phyloP scores from a whole-genome alignment of 306 rosid species.

The Begonia loranthoides region DNA sequence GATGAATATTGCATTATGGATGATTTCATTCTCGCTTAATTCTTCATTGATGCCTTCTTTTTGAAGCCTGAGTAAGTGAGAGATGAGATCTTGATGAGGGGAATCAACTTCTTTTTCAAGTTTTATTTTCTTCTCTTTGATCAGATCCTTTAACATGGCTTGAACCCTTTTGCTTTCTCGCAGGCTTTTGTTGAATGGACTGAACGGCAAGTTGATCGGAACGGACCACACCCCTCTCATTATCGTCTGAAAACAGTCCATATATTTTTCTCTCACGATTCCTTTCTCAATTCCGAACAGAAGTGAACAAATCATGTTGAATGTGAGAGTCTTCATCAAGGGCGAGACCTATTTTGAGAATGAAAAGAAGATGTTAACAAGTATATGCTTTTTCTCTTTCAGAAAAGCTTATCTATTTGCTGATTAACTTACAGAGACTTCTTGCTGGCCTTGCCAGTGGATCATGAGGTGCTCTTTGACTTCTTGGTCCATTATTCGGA shows the following conservation, averaged over 20 bases:
- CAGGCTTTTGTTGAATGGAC: slow-evolving; percentile 46
- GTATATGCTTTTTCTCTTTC: too few species aligned
- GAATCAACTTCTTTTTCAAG: slow-evolving; percentile 21
- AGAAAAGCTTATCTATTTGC: too few species aligned
- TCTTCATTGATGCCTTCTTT: slow-evolving; percentile 22
- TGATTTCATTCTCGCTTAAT: slow-evolving; percentile 41
- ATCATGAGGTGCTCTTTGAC: slow-evolving; percentile 39
- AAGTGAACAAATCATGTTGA: too few species aligned
- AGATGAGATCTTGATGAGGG: slow-evolving; percentile 45
- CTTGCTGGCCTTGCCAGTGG: slow-evolving; percentile 61
- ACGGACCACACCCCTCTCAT: slow-evolving; percentile 48
- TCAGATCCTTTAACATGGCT: slow-evolving; percentile 27
- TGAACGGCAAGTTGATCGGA: slow-evolving; percentile 59
- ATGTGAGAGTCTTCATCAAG: too few species aligned
- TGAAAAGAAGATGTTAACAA: too few species aligned
- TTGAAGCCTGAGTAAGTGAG: slow-evolving; percentile 36
- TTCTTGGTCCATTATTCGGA: slow-evolving; percentile 51
- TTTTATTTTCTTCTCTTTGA: slow-evolving; percentile 27
- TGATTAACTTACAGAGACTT: too few species aligned
- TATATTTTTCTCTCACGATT: slow-evolving; percentile 29
- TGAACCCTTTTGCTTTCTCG: slow-evolving; percentile 38
- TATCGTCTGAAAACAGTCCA: slow-evolving; percentile 31
- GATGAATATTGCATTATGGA: slow-evolving; percentile 40
- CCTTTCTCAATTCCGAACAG: slow-evolving; percentile 59
- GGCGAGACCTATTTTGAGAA: too few species aligned